A percentile compares a stretch with the other conserved stretches of the same genome.
phyloP scores from a whole-genome alignment of 1,284 basidiomycete species.

The Sporisorium iseilematis-ciliati region DNA sequence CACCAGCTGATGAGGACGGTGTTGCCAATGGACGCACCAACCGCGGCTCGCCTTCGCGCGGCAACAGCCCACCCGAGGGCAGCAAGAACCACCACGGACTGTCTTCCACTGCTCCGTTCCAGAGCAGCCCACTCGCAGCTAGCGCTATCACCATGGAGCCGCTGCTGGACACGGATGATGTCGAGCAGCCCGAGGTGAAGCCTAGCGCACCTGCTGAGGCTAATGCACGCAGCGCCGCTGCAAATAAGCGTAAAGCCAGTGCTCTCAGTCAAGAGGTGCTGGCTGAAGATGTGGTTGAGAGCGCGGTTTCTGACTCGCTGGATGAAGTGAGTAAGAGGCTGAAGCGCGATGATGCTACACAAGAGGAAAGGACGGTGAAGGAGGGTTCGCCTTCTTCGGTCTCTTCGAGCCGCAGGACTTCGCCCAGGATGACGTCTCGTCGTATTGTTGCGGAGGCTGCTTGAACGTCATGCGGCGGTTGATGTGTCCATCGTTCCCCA shows the following conservation, averaged over 20 bases:
- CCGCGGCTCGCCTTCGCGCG: constrained; percentile 28
- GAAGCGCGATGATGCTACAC: constrained; percentile 16
- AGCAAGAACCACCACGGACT: constrained; percentile 41
- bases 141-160: constrained; percentile 53
- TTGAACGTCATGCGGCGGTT: not conserved
- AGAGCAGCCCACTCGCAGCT: constrained; percentile 51
- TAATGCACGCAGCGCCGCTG: constrained; percentile 1
- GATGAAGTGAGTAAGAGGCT: constrained; percentile 38
- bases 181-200: constrained; percentile 12
- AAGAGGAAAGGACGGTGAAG: constrained; percentile 20
- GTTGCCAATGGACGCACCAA: constrained; percentile 9
- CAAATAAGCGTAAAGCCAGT: constrained; percentile 48
- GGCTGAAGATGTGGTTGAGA: constrained; percentile 12
- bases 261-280: constrained; percentile 46
- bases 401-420: constrained; percentile 46
- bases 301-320: constrained; percentile 2
- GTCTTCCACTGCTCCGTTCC: constrained; percentile 49
- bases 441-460: constrained; percentile 28
- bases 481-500: not conserved
- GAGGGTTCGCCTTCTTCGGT: constrained; percentile 36
- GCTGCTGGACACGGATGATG: constrained; percentile 41
- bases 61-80: constrained; percentile 42
- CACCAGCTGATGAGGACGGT: constrained; percentile 31
- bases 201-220: constrained; percentile 4
- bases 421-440: constrained; percentile 43